Percentiles rank a stretch among this genome's conserved stretches.
Conservation (phyloP, 2,329 filamentous ascomycete species). For the Fusarium irregulare region DNA sequence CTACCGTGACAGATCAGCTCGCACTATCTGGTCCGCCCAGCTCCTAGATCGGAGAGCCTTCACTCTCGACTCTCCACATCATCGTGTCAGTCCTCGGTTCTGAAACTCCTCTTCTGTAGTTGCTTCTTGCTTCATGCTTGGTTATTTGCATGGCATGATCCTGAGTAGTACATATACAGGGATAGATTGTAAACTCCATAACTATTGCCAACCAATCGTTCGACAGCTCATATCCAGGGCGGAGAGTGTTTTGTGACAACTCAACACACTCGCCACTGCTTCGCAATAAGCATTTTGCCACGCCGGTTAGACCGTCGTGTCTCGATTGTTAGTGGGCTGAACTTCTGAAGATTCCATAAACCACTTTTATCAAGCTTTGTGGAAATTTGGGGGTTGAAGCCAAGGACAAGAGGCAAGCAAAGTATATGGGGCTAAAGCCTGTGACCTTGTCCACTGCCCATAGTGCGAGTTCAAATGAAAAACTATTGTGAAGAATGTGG, state of each 20-base stretch:
- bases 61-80: slow-evolving; percentile 24
- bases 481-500: neutral
- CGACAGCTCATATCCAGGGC: neutral
- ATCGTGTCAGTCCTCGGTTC: slow-evolving; percentile 3
- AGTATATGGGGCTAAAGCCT: neutral
- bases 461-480: neutral
- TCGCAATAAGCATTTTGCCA: slow-evolving; percentile 17
- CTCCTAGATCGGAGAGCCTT: slow-evolving; percentile 24
- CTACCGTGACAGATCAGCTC: slow-evolving; percentile 26
- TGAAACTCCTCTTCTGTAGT: neutral
- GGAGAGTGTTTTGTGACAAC: slow-evolving; percentile 6
- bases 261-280: slow-evolving; percentile 25
- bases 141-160: neutral
- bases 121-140: neutral
- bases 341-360: slow-evolving; percentile 22
- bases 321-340: neutral
- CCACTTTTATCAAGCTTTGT: slow-evolving; percentile 32
- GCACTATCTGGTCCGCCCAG: slow-evolving; percentile 6
- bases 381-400: slow-evolving; percentile 2
- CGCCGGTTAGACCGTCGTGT: slow-evolving; percentile 19
- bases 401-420: neutral
- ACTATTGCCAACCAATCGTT: neutral
- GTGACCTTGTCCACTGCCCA: neutral
- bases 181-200: neutral
- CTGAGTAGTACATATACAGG: neutral